Evolutionary conservation across 306 rosid genomes (phyloP).

Genomic region (Acacia confusa): DNA sequence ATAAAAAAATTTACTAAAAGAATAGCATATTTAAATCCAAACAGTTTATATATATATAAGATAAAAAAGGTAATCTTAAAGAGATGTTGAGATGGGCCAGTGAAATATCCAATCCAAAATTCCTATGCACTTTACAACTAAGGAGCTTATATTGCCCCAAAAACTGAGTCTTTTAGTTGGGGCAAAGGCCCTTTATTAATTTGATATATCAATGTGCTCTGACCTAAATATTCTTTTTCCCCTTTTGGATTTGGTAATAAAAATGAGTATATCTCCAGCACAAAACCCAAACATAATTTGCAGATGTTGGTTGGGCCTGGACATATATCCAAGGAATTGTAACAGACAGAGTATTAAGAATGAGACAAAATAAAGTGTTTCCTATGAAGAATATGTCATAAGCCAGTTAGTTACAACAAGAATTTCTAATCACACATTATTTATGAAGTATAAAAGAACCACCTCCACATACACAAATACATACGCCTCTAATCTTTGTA

Average conservation of each 20-base stretch:
- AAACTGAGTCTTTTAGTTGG: not conserved
- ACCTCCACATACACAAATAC: not conserved
- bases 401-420: not conserved
- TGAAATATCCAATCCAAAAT: not conserved
- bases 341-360: not conserved
- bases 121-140: not conserved
- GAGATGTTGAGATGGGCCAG: not conserved
- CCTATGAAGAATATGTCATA: not conserved
- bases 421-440: conserved; percentile 1
- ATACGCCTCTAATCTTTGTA: not conserved
- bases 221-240: not conserved
- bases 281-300: not conserved
- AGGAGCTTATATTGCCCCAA: not conserved
- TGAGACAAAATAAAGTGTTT: not conserved
- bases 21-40: too few species aligned
- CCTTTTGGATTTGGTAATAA: not conserved
- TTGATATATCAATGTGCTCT: not conserved
- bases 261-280: not conserved
- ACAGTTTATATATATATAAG: too few species aligned
- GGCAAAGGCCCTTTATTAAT: not conserved
- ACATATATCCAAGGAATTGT: not conserved
- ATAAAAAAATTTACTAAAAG: too few species aligned
- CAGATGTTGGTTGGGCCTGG: not conserved
- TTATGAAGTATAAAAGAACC: not conserved
- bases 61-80: not conserved